Conservation (phyloP, 2,329 filamentous ascomycete species). For the Dactylellina haptotyla region DNA sequence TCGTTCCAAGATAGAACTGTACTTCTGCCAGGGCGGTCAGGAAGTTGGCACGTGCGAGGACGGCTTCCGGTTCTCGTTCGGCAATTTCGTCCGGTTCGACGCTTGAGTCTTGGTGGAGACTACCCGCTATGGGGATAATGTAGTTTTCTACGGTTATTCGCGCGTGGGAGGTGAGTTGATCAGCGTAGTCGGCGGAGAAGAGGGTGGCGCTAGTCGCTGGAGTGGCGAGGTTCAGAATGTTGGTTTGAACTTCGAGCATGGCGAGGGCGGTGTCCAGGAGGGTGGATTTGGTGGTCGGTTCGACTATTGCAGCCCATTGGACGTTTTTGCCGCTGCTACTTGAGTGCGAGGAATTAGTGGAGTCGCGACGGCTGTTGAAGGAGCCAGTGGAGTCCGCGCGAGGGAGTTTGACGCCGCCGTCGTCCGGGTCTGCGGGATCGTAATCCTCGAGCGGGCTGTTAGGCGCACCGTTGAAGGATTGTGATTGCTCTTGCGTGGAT, state of each 20-base stretch:
- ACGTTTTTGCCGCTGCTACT: slow-evolving; percentile 17
- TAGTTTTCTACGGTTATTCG: slow-evolving; percentile 12
- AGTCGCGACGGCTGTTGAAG: slow-evolving; percentile 33
- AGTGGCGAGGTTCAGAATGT: slow-evolving; percentile 21
- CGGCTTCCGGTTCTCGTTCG: slow-evolving; percentile 29
- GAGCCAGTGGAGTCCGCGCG: not conserved
- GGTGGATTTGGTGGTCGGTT: slow-evolving; percentile 49
- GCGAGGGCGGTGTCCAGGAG: slow-evolving; percentile 53
- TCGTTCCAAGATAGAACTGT: slow-evolving; percentile 6
- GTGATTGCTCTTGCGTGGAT: slow-evolving; percentile 19
- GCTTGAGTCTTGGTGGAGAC: not conserved
- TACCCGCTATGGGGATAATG: slow-evolving; percentile 23
- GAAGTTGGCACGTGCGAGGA: slow-evolving; percentile 26
- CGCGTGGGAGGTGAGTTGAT: slow-evolving; percentile 15
- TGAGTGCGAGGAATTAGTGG: slow-evolving; percentile 7
- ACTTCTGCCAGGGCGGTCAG: slow-evolving; percentile 17
- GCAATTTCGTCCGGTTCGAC: slow-evolving; percentile 2
- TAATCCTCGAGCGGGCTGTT: not conserved
- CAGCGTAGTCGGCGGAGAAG: slow-evolving; percentile 8
- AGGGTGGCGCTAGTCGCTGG: not conserved
- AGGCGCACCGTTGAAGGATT: slow-evolving; percentile 2
- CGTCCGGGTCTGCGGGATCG: slow-evolving; percentile 25
- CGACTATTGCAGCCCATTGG: slow-evolving; percentile 52
- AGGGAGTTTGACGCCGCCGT: slow-evolving; percentile 17
- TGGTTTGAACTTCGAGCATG: slow-evolving; percentile 46